Evolutionary conservation across 352 stramenopile species (phyloP).

Genomic region (Globisporangium nodosum): DNA sequence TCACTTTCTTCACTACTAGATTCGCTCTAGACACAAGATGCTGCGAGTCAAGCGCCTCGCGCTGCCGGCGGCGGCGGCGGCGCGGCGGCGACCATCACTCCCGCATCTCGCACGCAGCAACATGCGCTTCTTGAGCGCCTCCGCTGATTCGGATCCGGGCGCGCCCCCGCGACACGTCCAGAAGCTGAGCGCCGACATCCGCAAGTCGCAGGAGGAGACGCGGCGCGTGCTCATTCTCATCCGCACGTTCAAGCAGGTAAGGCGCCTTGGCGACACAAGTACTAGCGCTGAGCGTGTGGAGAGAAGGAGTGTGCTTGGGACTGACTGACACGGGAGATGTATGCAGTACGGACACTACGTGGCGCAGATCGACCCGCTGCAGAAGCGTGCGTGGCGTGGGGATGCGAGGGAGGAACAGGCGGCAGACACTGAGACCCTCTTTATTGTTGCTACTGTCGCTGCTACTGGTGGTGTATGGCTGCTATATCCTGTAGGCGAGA

Average conservation of each 20-base stretch:
- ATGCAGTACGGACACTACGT: constrained; percentile 79
- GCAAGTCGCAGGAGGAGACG: constrained; percentile 82
- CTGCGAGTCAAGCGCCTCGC: too few relatives aligned
- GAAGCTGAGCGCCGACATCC: constrained; percentile 70
- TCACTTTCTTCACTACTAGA: not conserved
- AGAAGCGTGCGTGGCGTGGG: constrained; percentile 41
- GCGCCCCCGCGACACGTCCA: constrained; percentile 25
- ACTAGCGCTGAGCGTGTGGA: not conserved
- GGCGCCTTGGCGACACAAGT: not conserved
- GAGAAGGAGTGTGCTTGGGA: not conserved
- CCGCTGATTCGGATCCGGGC: not conserved
- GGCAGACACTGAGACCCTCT: not conserved
- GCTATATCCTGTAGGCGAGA: constrained; percentile 37
- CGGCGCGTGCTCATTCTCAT: constrained; percentile 78
- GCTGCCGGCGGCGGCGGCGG: too few relatives aligned
- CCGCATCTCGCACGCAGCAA: not conserved
- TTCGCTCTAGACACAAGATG: too few relatives aligned
- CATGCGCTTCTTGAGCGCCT: not conserved
- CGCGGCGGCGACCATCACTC: too few relatives aligned
- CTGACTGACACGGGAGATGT: not conserved
- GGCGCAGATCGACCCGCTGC: constrained; percentile 83
- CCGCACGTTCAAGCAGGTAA: constrained; percentile 82
- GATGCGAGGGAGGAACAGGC: not conserved
- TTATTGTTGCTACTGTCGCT: not conserved
- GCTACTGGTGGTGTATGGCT: too few relatives aligned